Evolutionary conservation across 148 eudicot genomes (phyloP), one percentile per base, ranked within the genome.

Genomic region (Polygonum maritimum): DNA sequence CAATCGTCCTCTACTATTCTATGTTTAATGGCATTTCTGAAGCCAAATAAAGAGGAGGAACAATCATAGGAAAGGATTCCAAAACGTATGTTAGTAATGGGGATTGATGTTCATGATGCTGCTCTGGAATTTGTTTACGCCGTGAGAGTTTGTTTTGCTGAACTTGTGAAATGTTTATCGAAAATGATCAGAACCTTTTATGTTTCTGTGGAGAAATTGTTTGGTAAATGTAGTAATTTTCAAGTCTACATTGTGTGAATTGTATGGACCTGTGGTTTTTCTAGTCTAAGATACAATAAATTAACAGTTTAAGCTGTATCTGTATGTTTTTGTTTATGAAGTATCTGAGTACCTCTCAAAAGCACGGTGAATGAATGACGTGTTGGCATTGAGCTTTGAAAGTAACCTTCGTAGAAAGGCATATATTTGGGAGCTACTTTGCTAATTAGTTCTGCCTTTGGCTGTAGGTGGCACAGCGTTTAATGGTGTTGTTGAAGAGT

Each of bases 401-500:
- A n/a, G 58, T 54, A 3, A 7, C 5, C 18, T 54, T 54, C 1
- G 9, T n/a, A 52, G 21, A 44, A 44, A 44, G 47, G 22, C 63
- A 21, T 57, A 22, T 33, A 33, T 18, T 63, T 14, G 33, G 33
- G 40, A 62, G 1, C 36, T 62, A 38, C 38, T 33, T 62, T 63
- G 63, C 63, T 33, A 57, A 18, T 57, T 1, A 62, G 69, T 33
- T 15, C 4, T 62, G 3, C 54, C 36, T 48, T 47, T 39, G n/a
- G 36, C 60, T 75, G 38, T 78, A 95, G 98, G 98, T 40, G 98
- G 98, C 74, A 95, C 97, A 78, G 97, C 98, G 71, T 95, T 95
- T 75, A 95, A 95, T 79, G 96, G 97, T 76, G 96, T 95, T 78
- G 92, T 85, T 67, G 98, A 95, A 82, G 98, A 94, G 86, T 88